Base-by-base conservation (phyloP, 2,329 filamentous ascomycete genomes). In the Phaeophleospora eucalypticola region DNA sequence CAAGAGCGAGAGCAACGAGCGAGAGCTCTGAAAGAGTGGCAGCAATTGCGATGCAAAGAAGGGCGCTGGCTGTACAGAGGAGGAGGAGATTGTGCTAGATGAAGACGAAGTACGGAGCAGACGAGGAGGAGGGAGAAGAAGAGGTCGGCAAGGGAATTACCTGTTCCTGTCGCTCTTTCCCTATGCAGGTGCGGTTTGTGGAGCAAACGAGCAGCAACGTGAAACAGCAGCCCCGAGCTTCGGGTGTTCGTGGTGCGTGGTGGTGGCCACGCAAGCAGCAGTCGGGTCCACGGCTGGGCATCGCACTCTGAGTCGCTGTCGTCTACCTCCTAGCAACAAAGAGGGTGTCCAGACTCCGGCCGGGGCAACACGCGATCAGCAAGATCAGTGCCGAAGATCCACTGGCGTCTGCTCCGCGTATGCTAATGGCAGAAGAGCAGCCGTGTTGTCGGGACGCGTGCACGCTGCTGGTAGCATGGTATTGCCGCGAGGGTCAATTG, bases 1-100 rank as follows among this genome's bases (percentile, higher is more conserved):
- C 51, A 55, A 61, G 53, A 40, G n/a, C n/a, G 61, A 67, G 56
- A 57, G 65, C 53, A 68, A 66, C 58, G 70, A 72, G 70, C 69
- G 63, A 65, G 68, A 66, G 68, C 65, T 47, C 45, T 24, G 27
- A 54, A 59, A 48, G 52, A 52, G 52, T 64, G 63, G 59, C 58
- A 55, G 60, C 56, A 60, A 58, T 36, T 57, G 46, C 34, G 21
- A 46, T 46, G 41, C 40, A 46, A 56, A 53, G 51, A 61, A 55
- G 36, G 53, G 58, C 41, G 35, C 57, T 48, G 43, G 46, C 56
- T 44, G 48, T 53, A 44, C 46, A 49, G 42, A 42, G 36, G 34
- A 36, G 36, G 34, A 45, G 36, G 34, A 36, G 36, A 33, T 43
- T 29, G 24, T 29, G 24, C 12, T 29, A 7, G 42, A 41, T 42